Evolutionary conservation across 306 rosid genomes (phyloP), one percentile per base, ranked within the genome.

Genomic region (Crataegus laevigata): DNA sequence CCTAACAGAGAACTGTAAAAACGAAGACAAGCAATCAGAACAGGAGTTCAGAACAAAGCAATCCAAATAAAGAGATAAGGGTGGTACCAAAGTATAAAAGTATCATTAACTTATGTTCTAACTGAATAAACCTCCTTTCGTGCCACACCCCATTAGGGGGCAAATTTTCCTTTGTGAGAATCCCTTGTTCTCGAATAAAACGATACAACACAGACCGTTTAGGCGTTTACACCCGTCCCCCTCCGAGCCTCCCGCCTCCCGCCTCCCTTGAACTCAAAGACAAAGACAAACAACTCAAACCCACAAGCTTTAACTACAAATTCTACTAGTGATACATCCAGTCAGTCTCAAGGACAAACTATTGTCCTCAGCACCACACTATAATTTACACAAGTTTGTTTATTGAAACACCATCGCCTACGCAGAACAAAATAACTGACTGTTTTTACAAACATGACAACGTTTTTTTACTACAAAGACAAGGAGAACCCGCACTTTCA

Each of bases 311-410:
- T 36, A 40, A 71, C 69, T 54, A 45, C 50, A 29, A 78, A 63
- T 72, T 45, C 76, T 24, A 17, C 69, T 26, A 69, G 73, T 64
- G 25, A 43, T 45, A 34, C 75, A 29, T 68, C 30, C 78, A 28
- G 76, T 73, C 47, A 63, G 72, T 80, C 54, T 34, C 45, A 71
- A 71, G 72, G 72, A 71, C 77, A 78, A 72, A 83, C 79, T 71
- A 74, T 70, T 42, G 74, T 71, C 79, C n/a, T 63, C 25, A 52
- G 75, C 78, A 85, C 75, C 65, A 63, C 67, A 66, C 72, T 62
- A 32, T 57, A 72, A 76, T 83, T 80, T 80, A 82, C 87, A 74
- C 42, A 42, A 86, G 77, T 73, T 78, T 72, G 82, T 89, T 68
- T 71, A 73, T 73, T 73, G 30, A 73, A 68, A 77, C 71, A 80